A percentile compares a stretch with the other conserved stretches of the same genome.
Conservation (phyloP, 2,329 filamentous ascomycete species). For the Zymoseptoria crescenta region DNA sequence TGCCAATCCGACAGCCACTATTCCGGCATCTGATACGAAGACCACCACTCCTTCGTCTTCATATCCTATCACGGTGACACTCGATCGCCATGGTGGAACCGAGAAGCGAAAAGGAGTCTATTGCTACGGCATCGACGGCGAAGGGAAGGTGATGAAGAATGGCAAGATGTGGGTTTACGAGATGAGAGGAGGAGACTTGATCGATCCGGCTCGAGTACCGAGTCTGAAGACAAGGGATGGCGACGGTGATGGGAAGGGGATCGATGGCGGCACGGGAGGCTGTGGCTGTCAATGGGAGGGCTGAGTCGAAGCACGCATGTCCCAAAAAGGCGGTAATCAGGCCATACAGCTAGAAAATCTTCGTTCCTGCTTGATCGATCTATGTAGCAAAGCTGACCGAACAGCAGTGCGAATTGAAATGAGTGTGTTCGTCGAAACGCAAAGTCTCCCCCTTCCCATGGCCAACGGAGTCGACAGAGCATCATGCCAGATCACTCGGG, state of each 20-base stretch:
- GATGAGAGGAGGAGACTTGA: constrained; percentile 41
- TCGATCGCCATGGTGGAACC: constrained; percentile 54
- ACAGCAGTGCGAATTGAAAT: neutral
- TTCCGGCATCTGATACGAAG: constrained; percentile 44
- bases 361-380: neutral
- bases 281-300: constrained; percentile 56
- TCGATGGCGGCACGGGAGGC: constrained; percentile 54
- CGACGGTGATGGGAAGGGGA: constrained; percentile 31
- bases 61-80: constrained; percentile 51
- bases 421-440: neutral
- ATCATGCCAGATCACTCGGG: too few relatives aligned
- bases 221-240: constrained; percentile 12
- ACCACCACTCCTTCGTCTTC: constrained; percentile 42
- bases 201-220: constrained; percentile 44
- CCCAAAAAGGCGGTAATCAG: too few relatives aligned
- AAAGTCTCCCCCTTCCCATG: neutral
- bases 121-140: constrained; percentile 50
- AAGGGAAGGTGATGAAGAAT: constrained; percentile 37
- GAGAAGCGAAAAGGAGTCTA: constrained; percentile 50
- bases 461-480: too few relatives aligned
- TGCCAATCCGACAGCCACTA: constrained; percentile 33
- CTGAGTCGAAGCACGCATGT: constrained; percentile 27
- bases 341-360: neutral
- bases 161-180: constrained; percentile 45
- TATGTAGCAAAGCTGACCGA: neutral